Evolutionary conservation across 2,329 filamentous ascomycete genomes (phyloP), one percentile per base, ranked within the genome.

Genomic region (Fusarium sacchari): DNA sequence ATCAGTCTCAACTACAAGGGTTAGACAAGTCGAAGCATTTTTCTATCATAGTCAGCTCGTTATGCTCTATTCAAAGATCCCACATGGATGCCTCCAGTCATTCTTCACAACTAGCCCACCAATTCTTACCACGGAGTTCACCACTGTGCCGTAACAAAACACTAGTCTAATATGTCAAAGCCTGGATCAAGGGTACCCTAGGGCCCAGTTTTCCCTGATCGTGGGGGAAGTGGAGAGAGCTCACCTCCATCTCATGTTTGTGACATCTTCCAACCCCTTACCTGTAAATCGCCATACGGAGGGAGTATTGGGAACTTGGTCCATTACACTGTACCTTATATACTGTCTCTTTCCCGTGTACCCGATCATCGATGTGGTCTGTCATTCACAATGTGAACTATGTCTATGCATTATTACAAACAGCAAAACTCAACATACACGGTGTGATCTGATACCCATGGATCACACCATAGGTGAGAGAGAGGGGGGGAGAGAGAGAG

Each of bases 141-240:
- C 24, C 18, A 46, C 43, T 28, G 22, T 28, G 20, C 20, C 20
- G n/a, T 17, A 24, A 26, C 12, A 34, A 24, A 20, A 34, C 30
- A 20, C n/a, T 18, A 14, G 7, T 9, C n/a, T 17, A 17, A 32
- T 6, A 32, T 13, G 12, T 24, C 17, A 36, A 52, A 26, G 18
- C n/a, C 49, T 26, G 11, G 34, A 28, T 32, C 37, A 57, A 69
- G 15, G 28, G 20, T n/a, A 34, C 60, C 60, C n/a, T n/a, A n/a
- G n/a, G n/a, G n/a, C n/a, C 70, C 70, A 39, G 47, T 40, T 63
- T 71, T 53, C 26, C 59, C 47, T 28, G 28, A 37, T 49, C 66
- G 59, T 37, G 70, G 57, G 57, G 63, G 66, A 73, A 71, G 70
- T 71, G 70, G 70, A 67, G 70, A 65, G 71, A 66, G 47, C 61